Conservation (phyloP, 1,139 yeast species). For the Sugiyamaella xylanicola region DNA sequence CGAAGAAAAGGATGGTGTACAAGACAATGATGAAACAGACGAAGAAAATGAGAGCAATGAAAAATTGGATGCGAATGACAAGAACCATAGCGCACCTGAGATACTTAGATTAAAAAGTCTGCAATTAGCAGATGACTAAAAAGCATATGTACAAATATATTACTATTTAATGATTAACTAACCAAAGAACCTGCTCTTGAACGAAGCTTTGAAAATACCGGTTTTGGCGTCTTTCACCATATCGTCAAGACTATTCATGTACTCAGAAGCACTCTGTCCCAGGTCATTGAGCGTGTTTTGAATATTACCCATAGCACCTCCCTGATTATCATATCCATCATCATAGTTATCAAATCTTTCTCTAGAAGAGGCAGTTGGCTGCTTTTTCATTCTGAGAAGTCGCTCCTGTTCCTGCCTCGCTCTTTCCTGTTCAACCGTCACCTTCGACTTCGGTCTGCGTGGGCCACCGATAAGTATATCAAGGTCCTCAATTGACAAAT, state of each 20-base stretch:
- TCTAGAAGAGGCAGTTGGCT: constrained; percentile 11
- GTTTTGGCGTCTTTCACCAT: constrained; percentile 36
- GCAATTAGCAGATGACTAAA: neutral
- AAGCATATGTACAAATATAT: constrained; percentile 25
- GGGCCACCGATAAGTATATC: constrained; percentile 46
- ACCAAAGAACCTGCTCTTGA: constrained; percentile 39
- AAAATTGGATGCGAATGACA: constrained; percentile 7
- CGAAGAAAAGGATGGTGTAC: constrained; percentile 15
- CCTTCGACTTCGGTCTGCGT: constrained; percentile 43
- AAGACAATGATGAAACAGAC: constrained; percentile 9
- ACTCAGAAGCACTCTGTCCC: constrained; percentile 41
- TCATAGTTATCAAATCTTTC: neutral
- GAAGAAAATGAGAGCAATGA: neutral
- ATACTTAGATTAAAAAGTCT: constrained; percentile 1
- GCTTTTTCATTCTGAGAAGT: constrained; percentile 22
- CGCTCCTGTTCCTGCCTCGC: constrained; percentile 31
- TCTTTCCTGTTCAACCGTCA: constrained; percentile 36
- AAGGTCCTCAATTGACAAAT: constrained; percentile 59
- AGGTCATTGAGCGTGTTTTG: constrained; percentile 38
- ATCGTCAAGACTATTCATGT: constrained; percentile 36
- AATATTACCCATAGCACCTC: constrained; percentile 36
- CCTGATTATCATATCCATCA: constrained; percentile 19
- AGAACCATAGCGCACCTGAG: neutral
- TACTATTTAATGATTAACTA: no score
- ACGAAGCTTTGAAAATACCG: constrained; percentile 35